Evolutionary conservation across 2,329 filamentous ascomycete genomes (phyloP).

Genomic region (Fusarium subglutinans): DNA sequence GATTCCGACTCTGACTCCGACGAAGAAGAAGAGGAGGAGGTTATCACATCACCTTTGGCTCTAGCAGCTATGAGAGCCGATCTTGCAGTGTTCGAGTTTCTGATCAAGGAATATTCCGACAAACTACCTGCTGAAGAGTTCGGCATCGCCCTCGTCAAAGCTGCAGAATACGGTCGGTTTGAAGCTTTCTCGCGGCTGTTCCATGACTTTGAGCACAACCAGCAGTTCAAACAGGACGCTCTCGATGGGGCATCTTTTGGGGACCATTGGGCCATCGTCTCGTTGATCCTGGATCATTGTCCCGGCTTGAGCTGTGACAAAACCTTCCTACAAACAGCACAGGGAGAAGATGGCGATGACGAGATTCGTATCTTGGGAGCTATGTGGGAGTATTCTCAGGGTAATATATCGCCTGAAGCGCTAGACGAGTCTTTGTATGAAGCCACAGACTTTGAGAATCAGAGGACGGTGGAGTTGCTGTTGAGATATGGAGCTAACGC

Average conservation of each 20-base stretch:
- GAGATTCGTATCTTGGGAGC: conserved; percentile 49
- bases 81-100: conserved; percentile 53
- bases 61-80: conserved; percentile 51
- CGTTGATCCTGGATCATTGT: conserved; percentile 47
- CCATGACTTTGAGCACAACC: conserved; percentile 45
- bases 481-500: conserved; percentile 49
- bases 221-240: conserved; percentile 47
- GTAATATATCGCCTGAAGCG: conserved; percentile 44
- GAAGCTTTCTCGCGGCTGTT: conserved; percentile 53
- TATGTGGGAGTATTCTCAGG: conserved; percentile 51
- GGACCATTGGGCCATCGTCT: conserved; percentile 52
- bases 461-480: conserved; percentile 49
- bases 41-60: conserved; percentile 48
- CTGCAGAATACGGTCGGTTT: conserved; percentile 50
- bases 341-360: conserved; percentile 43
- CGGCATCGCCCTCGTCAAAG: conserved; percentile 51
- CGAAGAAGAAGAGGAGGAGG: conserved; percentile 10
- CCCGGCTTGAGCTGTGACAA: conserved; percentile 48
- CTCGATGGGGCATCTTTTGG: conserved; percentile 46
- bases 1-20: neutral
- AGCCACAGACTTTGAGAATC: conserved; percentile 52
- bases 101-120: conserved; percentile 51
- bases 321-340: conserved; percentile 47
- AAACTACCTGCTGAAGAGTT: conserved; percentile 52
- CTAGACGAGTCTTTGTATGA: conserved; percentile 50